Base-by-base conservation (phyloP, 106 monocot species). In the Allium cepa region DNA sequence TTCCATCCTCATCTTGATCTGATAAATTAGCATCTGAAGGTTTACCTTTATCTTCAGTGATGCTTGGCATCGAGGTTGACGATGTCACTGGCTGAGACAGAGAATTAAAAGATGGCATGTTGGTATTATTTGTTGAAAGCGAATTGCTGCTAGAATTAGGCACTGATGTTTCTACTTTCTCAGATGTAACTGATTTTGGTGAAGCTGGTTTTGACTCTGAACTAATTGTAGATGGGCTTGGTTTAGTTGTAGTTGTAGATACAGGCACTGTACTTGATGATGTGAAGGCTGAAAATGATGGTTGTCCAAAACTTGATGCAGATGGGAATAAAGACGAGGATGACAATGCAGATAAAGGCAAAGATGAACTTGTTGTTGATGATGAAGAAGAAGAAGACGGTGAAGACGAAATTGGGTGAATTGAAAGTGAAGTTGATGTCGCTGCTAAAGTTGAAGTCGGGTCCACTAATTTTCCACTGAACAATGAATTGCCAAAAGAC, bases 1-100 rank as follows among this genome's bases (percentile, higher is more conserved):
- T 99, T 64, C 90, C 93, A 83, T 93, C 99, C 36, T 36, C 36
- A 69, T 86, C 91, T 71, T 90, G 74, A 8, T 76, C 72, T 62
- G 26, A 77, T 36, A 36, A 36, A 45, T n/a, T 65, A 55, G 61
- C 11, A 66, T 82, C 82, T 13, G 72, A 26, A 46, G 16, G 55
- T 8, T 66, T 71, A 62, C 81, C 78, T 27, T 79, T 86, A 73
- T 46, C 69, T 0, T 47, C 51, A 15, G 64, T 71, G 62, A 64
- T 50, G 26, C 28, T 62, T 15, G 68, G 15, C 17, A 51, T 17
- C 53, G 64, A 17, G 7, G 64, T 10, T 3, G 48, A 16, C 57
- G 56, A 50, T 8, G 57, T 55, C 71, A 17, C 55, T 46, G 71
- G 47, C 48, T 26, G 46, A 66, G 63, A 68, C 47, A 10, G 26